Evolutionary conservation across 306 rosid genomes (phyloP), one percentile per base, ranked within the genome.

Genomic region (Coriaria nepalensis): DNA sequence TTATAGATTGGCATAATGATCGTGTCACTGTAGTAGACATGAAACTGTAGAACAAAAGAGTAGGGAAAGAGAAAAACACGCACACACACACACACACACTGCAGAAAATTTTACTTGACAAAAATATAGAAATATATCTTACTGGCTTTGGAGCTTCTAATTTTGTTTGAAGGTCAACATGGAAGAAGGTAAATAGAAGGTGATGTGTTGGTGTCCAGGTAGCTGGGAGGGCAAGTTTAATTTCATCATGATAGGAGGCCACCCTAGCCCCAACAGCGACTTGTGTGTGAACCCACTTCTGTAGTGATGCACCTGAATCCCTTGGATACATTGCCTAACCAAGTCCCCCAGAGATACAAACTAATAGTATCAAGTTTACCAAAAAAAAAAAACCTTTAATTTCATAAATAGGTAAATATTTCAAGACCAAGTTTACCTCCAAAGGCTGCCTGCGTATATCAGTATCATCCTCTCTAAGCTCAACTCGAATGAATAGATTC

Each of bases 191-290:
- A 70, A 90, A 90, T 34, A 90, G 66, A 63, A 90, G 82, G 73
- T 90, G 94, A 72, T 85, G 94, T 37, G 50, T 73, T 43, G 98
- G 94, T 42, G 94, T 79, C 98, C 98, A 90, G 55, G 65, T 73
- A 60, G 98, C 95, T 57, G 98, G 98, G 61, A 90, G 95, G 43
- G 92, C 77, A 56, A 90, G 92, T 70, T 90, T 90, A 46, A 90
- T 65, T 71, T 90, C 98, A 49, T 90, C 98, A 57, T 90, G 98
- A 72, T 79, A 90, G 67, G 70, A 52, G 37, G 75, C 75, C 34
- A 71, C 71, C 66, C 94, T 81, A 20, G 98, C 79, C 73, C 94
- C 94, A 58, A 71, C 68, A 54, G 98, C 86, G 34, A 90, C 78
- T 81, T 90, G 98, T 38, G 92, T 90, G 63, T 90, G 90, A 65